Percentiles rank a stretch among this genome's conserved stretches.
Evolutionary conservation across 495 filamentous ascomycete genomes (phyloP).

Genomic region (Sabuloglossum arenarium): DNA sequence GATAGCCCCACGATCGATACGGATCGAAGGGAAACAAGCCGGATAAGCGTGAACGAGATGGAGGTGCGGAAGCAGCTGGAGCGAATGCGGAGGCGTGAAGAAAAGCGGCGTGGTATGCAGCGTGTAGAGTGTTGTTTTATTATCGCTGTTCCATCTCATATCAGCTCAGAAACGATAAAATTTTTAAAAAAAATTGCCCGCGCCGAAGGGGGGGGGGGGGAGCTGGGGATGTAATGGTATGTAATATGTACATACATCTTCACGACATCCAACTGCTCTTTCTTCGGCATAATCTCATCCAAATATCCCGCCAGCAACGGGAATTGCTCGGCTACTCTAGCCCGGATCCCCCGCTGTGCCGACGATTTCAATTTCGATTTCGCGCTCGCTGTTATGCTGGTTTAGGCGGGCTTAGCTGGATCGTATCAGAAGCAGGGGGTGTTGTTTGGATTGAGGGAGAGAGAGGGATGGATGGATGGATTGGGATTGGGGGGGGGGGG

Average conservation of each 20-base stretch:
- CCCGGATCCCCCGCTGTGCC: conserved; percentile 66
- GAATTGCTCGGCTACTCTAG: conserved; percentile 62
- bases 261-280: conserved; percentile 72
- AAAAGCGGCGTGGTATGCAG: conserved; percentile 59
- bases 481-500: neutral
- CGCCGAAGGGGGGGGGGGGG: too few relatives aligned
- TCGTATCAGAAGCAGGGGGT: neutral
- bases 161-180: too few relatives aligned
- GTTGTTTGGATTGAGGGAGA: neutral
- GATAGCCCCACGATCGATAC: conserved; percentile 55
- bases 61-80: conserved; percentile 52
- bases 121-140: conserved; percentile 70
- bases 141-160: too few relatives aligned
- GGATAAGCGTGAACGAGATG: conserved; percentile 25
- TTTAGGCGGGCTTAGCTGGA: conserved; percentile 9
- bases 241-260: conserved; percentile 57
- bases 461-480: neutral
- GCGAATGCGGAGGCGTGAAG: conserved; percentile 73
- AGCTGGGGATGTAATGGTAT: too few relatives aligned
- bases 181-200: too few relatives aligned
- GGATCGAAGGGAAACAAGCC: conserved; percentile 3
- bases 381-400: conserved; percentile 50
- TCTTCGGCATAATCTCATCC: conserved; percentile 90
- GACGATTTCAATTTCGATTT: conserved; percentile 97
- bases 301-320: conserved; percentile 57